phyloP scores from a whole-genome alignment of 2,329 filamentous ascomycete genomes.

The Penicillium sp. region DNA sequence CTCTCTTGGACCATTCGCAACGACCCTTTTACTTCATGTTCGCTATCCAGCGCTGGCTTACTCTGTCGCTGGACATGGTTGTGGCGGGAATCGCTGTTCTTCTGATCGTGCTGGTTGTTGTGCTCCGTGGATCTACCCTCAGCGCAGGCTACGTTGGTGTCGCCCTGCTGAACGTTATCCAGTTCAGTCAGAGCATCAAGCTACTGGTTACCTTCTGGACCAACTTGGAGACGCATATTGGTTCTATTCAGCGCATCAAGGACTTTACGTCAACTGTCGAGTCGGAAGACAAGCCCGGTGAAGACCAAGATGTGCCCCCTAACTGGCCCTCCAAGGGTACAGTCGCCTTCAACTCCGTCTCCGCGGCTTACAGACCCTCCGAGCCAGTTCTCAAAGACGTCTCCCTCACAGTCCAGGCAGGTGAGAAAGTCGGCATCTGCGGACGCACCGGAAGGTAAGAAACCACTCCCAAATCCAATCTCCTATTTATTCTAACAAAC shows the following conservation, averaged over 20 bases:
- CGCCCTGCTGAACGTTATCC: constrained; percentile 47
- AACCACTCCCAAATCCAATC: background rate
- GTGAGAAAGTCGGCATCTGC: constrained; percentile 37
- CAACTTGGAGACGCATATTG: constrained; percentile 50
- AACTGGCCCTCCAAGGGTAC: constrained; percentile 39
- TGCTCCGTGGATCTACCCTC: constrained; percentile 33
- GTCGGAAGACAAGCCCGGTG: constrained; percentile 38
- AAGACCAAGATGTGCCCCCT: constrained; percentile 33
- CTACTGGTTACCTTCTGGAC: constrained; percentile 49
- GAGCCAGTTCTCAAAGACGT: constrained; percentile 41
- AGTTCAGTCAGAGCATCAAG: constrained; percentile 47
- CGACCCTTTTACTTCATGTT: constrained; percentile 51
- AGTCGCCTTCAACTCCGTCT: constrained; percentile 40
- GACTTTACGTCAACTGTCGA: constrained; percentile 42
- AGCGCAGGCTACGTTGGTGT: constrained; percentile 46
- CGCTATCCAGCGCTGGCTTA: constrained; percentile 52
- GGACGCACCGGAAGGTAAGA: constrained; percentile 34
- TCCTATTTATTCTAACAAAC: constrained; percentile 1
- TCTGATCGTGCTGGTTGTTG: constrained; percentile 44
- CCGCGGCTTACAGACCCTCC: constrained; percentile 35
- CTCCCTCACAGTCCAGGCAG: constrained; percentile 38
- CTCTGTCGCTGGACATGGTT: constrained; percentile 43
- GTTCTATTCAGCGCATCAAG: constrained; percentile 49
- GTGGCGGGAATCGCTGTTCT: constrained; percentile 44
- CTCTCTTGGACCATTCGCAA: constrained; percentile 48